Evolutionary conservation across 2,329 filamentous ascomycete genomes (phyloP).

Genomic region (Aspergillus candidus): DNA sequence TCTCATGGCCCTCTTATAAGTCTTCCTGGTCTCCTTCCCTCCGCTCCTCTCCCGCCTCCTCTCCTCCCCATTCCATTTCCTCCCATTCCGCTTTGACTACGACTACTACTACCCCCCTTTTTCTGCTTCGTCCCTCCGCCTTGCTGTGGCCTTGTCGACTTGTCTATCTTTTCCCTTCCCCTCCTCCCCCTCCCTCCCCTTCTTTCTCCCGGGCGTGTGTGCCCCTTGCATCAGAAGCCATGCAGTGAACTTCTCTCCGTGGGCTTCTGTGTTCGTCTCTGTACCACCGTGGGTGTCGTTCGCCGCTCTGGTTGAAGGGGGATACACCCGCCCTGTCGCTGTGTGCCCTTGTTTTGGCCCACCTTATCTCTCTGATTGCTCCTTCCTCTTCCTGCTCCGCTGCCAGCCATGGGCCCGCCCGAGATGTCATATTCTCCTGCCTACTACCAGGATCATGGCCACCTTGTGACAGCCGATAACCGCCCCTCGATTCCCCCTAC

Average conservation of each 20-base stretch:
- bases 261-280: conserved; percentile 13
- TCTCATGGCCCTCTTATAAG: conserved; percentile 16
- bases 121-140: not conserved
- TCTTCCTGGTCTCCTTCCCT: not conserved
- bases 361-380: conserved; percentile 9
- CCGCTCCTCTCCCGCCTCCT: conserved; percentile 10
- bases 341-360: conserved; percentile 16
- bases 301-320: conserved; percentile 15
- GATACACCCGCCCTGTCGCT: conserved; percentile 4
- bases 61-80: conserved; percentile 6
- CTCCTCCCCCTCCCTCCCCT: not conserved
- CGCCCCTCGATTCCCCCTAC: conserved; percentile 14
- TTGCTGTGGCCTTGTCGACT: conserved; percentile 1
- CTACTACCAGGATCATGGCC: conserved; percentile 26
- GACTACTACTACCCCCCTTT: conserved; percentile 1
- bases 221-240: conserved; percentile 18
- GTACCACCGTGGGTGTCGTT: conserved; percentile 17
- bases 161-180: not conserved
- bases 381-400: conserved; percentile 6
- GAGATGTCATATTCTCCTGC: conserved; percentile 34
- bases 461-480: conserved; percentile 19
- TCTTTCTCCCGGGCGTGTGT: not conserved
- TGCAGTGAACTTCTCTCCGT: conserved; percentile 19
- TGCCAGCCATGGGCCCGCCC: conserved; percentile 26
- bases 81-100: conserved; percentile 3